These are phyloP conservation scores for Neurospora sp. DNA, from an alignment of 495 filamentous ascomycete species.

Conservation along the genomic window DNA sequence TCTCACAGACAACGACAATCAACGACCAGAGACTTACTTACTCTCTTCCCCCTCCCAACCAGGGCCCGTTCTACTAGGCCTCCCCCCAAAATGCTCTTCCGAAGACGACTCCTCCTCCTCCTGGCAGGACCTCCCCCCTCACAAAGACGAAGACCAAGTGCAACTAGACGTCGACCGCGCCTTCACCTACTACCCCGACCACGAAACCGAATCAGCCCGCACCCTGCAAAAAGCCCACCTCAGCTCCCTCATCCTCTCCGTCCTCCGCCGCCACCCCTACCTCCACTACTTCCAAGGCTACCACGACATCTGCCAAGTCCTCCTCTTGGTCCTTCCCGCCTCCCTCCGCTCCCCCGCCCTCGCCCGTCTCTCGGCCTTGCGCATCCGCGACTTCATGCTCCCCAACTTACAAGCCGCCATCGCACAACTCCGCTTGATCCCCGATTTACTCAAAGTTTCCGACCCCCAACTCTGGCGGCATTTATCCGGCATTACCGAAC, in stretches of 20 bases:
- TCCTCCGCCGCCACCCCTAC: constrained; percentile 71
- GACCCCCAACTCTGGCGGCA: constrained; percentile 61
- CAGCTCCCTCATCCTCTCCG: constrained; percentile 61
- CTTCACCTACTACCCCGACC: constrained; percentile 90
- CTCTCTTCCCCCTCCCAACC: not conserved
- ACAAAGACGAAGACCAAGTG: constrained; percentile 83
- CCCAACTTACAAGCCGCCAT: constrained; percentile 74
- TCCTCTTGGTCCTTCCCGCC: constrained; percentile 69
- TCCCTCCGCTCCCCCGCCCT: constrained; percentile 44
- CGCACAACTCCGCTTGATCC: constrained; percentile 74
- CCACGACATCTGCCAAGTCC: constrained; percentile 96
- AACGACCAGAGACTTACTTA: not conserved
- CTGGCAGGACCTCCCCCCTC: constrained; percentile 50
- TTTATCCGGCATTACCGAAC: constrained; percentile 57
- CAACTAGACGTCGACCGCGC: constrained; percentile 84
- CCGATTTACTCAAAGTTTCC: constrained; percentile 59
- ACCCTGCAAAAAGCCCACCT: constrained; percentile 58
- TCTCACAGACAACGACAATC: no score
- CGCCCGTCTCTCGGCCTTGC: constrained; percentile 70
- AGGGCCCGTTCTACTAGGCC: constrained; percentile 80
- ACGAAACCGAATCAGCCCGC: constrained; percentile 47
- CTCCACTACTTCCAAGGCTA: constrained; percentile 97
- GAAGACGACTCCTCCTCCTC: constrained; percentile 18
- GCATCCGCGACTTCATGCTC: constrained; percentile 96
- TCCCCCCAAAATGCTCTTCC: constrained; percentile 8